phyloP scores from a whole-genome alignment of 805 yeast genomes.

The Barnettozyma botsteinii region DNA sequence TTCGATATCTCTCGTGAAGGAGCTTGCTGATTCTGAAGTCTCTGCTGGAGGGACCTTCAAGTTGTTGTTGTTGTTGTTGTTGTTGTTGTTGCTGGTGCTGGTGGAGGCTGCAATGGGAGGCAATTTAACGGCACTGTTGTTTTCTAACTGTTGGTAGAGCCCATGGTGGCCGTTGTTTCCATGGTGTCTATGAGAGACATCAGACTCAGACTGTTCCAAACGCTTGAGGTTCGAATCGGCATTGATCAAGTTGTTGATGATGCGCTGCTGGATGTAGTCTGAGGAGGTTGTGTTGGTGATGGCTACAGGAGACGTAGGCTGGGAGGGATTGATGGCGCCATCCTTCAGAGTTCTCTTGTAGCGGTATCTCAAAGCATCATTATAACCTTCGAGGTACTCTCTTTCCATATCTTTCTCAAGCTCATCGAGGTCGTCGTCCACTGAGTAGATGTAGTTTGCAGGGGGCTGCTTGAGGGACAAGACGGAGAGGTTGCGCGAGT shows the following conservation, averaged over 20 bases:
- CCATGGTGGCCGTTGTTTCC: conserved; percentile 4
- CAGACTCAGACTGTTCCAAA: conserved; percentile 24
- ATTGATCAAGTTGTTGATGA: conserved; percentile 18
- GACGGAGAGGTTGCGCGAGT: conserved; percentile 19
- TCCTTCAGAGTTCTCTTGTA: conserved; percentile 27
- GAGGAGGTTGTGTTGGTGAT: not conserved
- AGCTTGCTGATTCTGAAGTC: no score
- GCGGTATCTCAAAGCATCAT: conserved; percentile 58
- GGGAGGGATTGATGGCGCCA: not conserved
- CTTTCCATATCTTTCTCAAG: conserved; percentile 53
- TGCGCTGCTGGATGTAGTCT: conserved; percentile 10
- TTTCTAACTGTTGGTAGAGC: conserved; percentile 8
- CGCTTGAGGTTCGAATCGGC: conserved; percentile 22
- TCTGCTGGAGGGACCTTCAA: no score
- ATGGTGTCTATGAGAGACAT: conserved; percentile 15
- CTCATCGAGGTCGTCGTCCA: conserved; percentile 78
- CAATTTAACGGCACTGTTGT: not conserved
- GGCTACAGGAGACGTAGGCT: conserved; percentile 2
- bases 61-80: conserved; percentile 2
- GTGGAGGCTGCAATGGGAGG: no score
- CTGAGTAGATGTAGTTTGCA: conserved; percentile 50
- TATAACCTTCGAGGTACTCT: conserved; percentile 65
- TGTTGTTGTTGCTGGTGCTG: no score
- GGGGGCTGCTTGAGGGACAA: conserved; percentile 2
- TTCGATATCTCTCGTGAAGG: no score